Evolutionary conservation across 805 yeast genomes (phyloP).

Genomic region (Pichia heedii): DNA sequence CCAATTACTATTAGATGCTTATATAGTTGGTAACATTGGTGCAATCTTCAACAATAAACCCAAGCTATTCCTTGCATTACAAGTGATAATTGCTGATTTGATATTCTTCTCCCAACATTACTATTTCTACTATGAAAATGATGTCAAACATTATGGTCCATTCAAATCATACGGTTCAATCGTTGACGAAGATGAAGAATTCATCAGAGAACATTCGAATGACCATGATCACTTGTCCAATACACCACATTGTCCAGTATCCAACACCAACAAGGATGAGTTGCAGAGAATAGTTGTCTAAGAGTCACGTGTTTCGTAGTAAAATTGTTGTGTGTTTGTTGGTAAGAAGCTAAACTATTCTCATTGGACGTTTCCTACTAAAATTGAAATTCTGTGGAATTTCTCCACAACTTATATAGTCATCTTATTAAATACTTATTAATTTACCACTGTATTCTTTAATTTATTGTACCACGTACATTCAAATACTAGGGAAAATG

Average conservation of each 20-base stretch:
- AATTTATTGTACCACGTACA: no score
- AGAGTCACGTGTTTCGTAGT: no score
- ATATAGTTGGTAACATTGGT: conserved; percentile 15
- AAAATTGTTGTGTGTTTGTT: no score
- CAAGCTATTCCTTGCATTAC: conserved; percentile 24
- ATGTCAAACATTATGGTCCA: conserved; percentile 17
- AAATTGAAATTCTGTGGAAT: no score
- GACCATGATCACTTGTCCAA: conserved; percentile 27
- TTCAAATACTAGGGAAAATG: no score
- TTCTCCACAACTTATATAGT: no score
- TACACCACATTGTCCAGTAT: not conserved
- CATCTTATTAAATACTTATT: no score
- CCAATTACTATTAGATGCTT: conserved; percentile 26
- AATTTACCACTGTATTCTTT: no score
- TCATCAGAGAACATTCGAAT: conserved; percentile 24
- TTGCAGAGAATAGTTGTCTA: no score
- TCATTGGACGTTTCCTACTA: no score
- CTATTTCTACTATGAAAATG: conserved; percentile 21
- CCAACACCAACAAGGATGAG: conserved; percentile 14
- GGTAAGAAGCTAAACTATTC: no score
- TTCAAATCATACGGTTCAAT: conserved; percentile 16
- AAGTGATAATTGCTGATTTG: conserved; percentile 24
- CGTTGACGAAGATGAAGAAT: conserved; percentile 25
- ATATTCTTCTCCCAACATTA: conserved; percentile 28
- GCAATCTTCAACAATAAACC: conserved; percentile 26